Evolutionary conservation across 352 stramenopile species (phyloP).

Genomic region (Phytophthora aleatoria): DNA sequence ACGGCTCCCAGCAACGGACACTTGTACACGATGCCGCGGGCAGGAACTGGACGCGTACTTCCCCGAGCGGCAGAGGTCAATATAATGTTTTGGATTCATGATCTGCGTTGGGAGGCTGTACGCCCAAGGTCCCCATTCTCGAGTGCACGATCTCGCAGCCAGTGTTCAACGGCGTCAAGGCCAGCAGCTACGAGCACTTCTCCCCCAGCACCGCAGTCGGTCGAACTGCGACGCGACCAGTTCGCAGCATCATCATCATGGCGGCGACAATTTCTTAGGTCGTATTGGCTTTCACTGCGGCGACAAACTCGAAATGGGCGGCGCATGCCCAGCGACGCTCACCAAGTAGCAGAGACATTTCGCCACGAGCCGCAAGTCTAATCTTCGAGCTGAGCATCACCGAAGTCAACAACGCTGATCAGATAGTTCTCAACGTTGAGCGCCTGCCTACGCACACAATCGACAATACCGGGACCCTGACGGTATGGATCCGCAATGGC

Average conservation of each 20-base stretch:
- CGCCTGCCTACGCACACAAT: background rate
- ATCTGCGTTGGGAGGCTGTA: conserved; percentile 1
- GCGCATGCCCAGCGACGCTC: background rate
- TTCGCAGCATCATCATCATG: background rate
- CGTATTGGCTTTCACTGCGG: no score
- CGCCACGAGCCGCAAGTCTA: background rate
- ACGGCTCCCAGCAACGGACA: background rate
- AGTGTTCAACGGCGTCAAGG: conserved; percentile 44
- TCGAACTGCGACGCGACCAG: background rate
- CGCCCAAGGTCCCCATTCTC: conserved; percentile 37
- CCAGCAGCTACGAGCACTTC: conserved; percentile 33
- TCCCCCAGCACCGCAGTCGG: conserved; percentile 14
- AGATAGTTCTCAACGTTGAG: background rate
- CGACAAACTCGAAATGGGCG: background rate
- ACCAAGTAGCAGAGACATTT: background rate
- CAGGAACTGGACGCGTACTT: background rate
- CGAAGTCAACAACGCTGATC: background rate
- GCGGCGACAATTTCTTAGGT: background rate
- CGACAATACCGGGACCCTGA: background rate
- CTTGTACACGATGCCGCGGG: background rate
- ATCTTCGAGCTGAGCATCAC: background rate
- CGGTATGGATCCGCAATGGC: background rate
- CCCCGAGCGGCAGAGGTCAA: background rate
- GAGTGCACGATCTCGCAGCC: conserved; percentile 45
- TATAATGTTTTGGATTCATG: background rate